Evolutionary conservation across 148 eudicot genomes (phyloP), one percentile per base, ranked within the genome.

Genomic region (Polygonum aviculare): DNA sequence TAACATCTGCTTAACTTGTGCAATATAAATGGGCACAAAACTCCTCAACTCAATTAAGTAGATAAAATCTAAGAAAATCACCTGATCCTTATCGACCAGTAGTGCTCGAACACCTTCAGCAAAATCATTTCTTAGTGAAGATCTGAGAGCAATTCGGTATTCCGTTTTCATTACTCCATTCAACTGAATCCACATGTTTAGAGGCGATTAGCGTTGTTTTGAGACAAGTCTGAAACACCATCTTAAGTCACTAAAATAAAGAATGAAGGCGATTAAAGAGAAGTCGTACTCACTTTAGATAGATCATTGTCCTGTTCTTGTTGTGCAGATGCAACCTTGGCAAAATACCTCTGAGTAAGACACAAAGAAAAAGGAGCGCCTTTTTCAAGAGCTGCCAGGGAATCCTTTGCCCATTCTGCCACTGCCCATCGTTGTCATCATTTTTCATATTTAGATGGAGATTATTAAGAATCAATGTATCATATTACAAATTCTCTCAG

Each of bases 61-160:
- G 1, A 16, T 31, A 60, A 26, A 26, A 3, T 16, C 21, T 19
- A 72, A 45, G 16, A 45, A 38, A 45, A 41, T 72, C 50, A 94
- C 98, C 98, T 94, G 98, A 89, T 92, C 98, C 85, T 94, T 94
- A 83, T 92, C 94, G 19, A 92, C 90, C 80, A 92, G 80, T 50
- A 94, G 90, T 41, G 98, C 98, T 52, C 96, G 87, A n/a, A 94
- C 98, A 75, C 98, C 98, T 85, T 94, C 97, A 26, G 87, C 76
- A 77, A 92, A 92, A 84, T 94, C 96, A 83, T 80, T 84, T 78
- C 96, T 88, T 50, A 88, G 87, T 39, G 97, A 85, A 57, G 96
- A 85, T 79, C 94, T 90, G 55, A 89, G 5, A 35, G 96, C 96
- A 76, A 92, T 89, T 78, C 96, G 88, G 62, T 94, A 94, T 87